Evolutionary conservation across 2,329 filamentous ascomycete genomes (phyloP), one percentile per base, ranked within the genome.

Genomic region (Cadophora gregata): DNA sequence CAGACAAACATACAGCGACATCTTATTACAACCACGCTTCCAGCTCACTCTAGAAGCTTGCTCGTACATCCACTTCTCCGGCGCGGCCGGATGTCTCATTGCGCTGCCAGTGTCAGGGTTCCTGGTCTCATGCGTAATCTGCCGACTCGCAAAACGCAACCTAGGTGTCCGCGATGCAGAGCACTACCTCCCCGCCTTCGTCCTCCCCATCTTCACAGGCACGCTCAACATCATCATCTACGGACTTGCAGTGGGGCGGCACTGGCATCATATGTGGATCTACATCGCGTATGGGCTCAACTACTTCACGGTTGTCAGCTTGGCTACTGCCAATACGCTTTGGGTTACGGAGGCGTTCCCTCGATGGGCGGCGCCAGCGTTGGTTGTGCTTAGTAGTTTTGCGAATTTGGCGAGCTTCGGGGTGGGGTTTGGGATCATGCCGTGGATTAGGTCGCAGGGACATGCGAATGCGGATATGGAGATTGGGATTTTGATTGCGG

Each of bases 301-400:
- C 31, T 31, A 16, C 36, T 70, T 70, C 53, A 55, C 61, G 19
- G 65, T 64, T 33, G 47, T 47, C 2, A 24, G 47, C 25, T 51
- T 71, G 6, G 51, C 58, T 2, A 66, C 65, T 7, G 67, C 70
- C n/a, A 67, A 45, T 25, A 69, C 64, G 3, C 66, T 72, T 2
- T 71, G 69, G 69, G 62, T 69, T 24, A 70, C 63, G 4, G 70
- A 70, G 59, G 67, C 66, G 1, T 72, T 71, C 42, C 70, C 67
- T 25, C 64, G 64, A 14, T 72, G 69, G 67, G 67, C 63, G 24
- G 69, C 66, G 19, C 64, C 66, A 3, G 69, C 67, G 24, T 14
- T 72, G 8, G 66, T 66, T 6, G 63, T 69, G 21, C 58, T 70
- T 1, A 48, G 16, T 62, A 61, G 24, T 59, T 33, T 12, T 14